Conservation (phyloP, 2,329 filamentous ascomycete species). For the Daldinia eschscholtzii region DNA sequence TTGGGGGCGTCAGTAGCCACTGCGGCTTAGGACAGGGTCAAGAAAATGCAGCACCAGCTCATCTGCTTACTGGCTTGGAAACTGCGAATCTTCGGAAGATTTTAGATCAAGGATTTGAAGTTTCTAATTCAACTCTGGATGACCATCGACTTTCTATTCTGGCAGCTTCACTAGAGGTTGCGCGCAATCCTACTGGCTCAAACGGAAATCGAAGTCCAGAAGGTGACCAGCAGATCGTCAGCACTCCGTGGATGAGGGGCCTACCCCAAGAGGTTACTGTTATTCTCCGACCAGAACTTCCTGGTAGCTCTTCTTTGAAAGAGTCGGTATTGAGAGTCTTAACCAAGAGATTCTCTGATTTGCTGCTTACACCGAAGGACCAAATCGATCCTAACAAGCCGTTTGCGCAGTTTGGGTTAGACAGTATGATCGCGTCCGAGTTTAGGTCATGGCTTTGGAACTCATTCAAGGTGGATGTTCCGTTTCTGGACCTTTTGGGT, state of each 20-base stretch:
- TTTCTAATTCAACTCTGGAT: background rate
- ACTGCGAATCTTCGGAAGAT: background rate
- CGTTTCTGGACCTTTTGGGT: constrained; percentile 46
- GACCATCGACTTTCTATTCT: background rate
- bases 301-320: background rate
- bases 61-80: constrained; percentile 2
- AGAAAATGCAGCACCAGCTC: background rate
- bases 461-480: constrained; percentile 53
- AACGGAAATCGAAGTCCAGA: background rate
- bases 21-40: background rate
- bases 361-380: constrained; percentile 41
- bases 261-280: background rate
- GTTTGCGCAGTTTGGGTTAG: constrained; percentile 54
- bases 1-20: background rate
- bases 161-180: background rate
- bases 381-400: constrained; percentile 47
- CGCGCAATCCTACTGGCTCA: background rate
- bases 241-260: constrained; percentile 4
- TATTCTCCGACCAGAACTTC: background rate
- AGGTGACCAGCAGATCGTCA: constrained; percentile 1
- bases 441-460: constrained; percentile 55
- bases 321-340: background rate
- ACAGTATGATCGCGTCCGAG: constrained; percentile 58
- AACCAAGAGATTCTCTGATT: background rate
- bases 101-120: background rate